These are phyloP conservation scores for Pythium aristosporum DNA, from an alignment of 352 stramenopile genomes.

Conservation along the genomic window DNA sequence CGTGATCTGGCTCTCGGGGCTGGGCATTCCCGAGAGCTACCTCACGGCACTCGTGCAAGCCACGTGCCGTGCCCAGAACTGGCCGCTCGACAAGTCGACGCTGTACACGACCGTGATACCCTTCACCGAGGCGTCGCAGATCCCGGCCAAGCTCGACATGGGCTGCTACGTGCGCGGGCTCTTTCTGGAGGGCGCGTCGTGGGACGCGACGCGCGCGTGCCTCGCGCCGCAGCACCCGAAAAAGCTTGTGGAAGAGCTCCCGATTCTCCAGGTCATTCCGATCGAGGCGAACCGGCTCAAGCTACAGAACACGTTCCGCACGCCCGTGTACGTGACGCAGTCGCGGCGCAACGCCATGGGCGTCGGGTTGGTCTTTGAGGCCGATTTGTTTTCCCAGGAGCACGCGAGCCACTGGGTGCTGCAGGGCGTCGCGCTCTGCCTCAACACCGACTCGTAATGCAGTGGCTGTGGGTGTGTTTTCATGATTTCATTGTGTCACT, in stretches of 20 bases:
- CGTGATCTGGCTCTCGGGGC: slow-evolving; percentile 93
- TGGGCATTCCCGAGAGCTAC: slow-evolving; percentile 95
- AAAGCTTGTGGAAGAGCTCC: slow-evolving; percentile 93
- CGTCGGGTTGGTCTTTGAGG: slow-evolving; percentile 94
- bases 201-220: slow-evolving; percentile 78
- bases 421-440: slow-evolving; percentile 90
- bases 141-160: slow-evolving; percentile 67
- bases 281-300: slow-evolving; percentile 95
- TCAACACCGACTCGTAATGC: slow-evolving; percentile 90
- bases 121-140: slow-evolving; percentile 63
- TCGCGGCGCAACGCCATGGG: slow-evolving; percentile 94
- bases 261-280: slow-evolving; percentile 94
- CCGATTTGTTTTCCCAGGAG: slow-evolving; percentile 89
- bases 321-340: slow-evolving; percentile 96
- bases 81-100: slow-evolving; percentile 95
- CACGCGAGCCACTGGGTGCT: slow-evolving; percentile 94
- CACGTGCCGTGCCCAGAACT: slow-evolving; percentile 92
- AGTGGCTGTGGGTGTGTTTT: background rate
- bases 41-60: slow-evolving; percentile 95
- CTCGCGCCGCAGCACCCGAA: slow-evolving; percentile 91
- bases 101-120: slow-evolving; percentile 93
- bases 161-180: slow-evolving; percentile 92
- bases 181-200: slow-evolving; percentile 93
- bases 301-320: slow-evolving; percentile 94
- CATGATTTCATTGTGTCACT: slow-evolving; percentile 3